phyloP scores from a whole-genome alignment of 441 rosid genomes.

The Eruca vesicaria region DNA sequence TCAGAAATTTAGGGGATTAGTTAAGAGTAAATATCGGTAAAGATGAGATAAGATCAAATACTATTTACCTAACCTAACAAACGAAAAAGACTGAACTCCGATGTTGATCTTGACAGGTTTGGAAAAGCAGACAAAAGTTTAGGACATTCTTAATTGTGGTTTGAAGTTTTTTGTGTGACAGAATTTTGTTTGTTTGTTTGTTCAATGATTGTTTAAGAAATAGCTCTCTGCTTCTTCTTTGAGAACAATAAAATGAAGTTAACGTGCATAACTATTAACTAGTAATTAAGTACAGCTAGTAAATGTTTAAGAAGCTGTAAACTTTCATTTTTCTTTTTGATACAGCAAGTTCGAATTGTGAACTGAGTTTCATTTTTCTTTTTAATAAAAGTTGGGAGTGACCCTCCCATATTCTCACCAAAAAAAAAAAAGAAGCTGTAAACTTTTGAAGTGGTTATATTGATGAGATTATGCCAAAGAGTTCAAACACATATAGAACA shows the following conservation, averaged over 20 bases:
- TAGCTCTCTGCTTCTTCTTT: background rate
- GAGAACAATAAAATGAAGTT: background rate
- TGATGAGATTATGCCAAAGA: constrained; percentile 14
- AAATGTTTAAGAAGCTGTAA: constrained; percentile 14
- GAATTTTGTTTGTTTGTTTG: too few relatives aligned
- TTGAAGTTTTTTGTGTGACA: too few relatives aligned
- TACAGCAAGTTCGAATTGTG: too few relatives aligned
- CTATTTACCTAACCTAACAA: background rate
- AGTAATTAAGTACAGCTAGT: background rate
- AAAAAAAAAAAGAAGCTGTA: background rate
- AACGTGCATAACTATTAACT: too few relatives aligned
- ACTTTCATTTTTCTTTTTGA: too few relatives aligned
- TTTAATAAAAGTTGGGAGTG: too few relatives aligned
- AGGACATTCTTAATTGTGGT: background rate
- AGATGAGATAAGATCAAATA: background rate
- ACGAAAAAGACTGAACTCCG: background rate
- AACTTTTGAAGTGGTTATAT: background rate
- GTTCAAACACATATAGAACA: constrained; percentile 2
- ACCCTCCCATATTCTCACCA: too few relatives aligned
- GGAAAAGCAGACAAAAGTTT: background rate
- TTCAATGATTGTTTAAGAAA: background rate
- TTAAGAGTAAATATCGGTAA: background rate
- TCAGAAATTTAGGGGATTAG: background rate
- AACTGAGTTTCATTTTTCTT: too few relatives aligned
- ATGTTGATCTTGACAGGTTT: background rate